Base-by-base conservation (phyloP, 2,329 filamentous ascomycete species). In the Cadophora gregata region DNA sequence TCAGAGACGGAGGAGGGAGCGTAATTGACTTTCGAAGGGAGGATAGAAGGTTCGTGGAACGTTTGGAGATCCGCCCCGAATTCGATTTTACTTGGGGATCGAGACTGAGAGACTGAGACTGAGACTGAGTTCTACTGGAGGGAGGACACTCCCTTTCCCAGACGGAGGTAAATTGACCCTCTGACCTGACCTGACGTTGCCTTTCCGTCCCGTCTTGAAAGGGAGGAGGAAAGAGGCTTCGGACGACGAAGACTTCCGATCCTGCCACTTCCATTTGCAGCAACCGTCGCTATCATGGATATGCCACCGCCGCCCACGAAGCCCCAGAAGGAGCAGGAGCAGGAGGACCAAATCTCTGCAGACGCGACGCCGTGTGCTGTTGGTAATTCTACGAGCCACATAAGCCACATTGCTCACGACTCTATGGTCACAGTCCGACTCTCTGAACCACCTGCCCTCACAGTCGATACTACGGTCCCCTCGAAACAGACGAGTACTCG, bases 341-440 rank as follows among this genome's bases (percentile, higher is more conserved):
- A 60, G 29, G 42, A 51, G 47, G 51, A 25, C 21, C 21, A 38
- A 14, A 16, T 53, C 48, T 29, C 47, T 36, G 42, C 33, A 8
- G 27, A 21, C 33, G n/a, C 48, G 16, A 50, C 33, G 14, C 19
- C 42, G 19, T 45, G 25, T 47, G n/a, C 31, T 24, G 21, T 55
- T 33, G 33, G 27, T 45, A 42, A 55, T 6, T 53, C 60, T 5
- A 27, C 60, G 29, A 48, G 31, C 31, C 25, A 48, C 16, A 59
- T 47, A 19, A 53, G 25, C 42, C 58, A 64, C 53, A 60, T 65
- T 19, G 64, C 67, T 33, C 85, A 86, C 76, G 90, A 93, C 78
- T 93, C 91, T 24, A 90, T 93, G 89, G 90, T 93, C 55, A 93
- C 90, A 8, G 90, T 93, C 53, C 85, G 90, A 63, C 82, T 93